Base-by-base conservation (phyloP, 768 basidiomycete species). In the Holtermannia corniformis region DNA sequence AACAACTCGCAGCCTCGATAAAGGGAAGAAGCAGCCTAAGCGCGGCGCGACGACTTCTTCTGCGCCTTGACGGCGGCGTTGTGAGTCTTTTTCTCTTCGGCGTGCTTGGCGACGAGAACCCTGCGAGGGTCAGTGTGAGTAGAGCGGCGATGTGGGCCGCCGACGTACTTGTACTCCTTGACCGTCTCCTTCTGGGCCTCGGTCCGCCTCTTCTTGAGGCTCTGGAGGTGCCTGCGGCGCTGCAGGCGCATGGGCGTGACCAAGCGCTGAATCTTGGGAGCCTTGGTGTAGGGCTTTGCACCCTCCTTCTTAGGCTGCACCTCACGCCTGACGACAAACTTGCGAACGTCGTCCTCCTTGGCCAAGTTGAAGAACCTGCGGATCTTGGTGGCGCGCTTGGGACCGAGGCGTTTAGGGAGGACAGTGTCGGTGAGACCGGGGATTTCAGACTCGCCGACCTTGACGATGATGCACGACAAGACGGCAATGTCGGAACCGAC, bases 301-400 rank as follows among this genome's bases (percentile, higher is more conserved):
- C 73, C 75, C 66, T 74, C 72, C 80, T 93, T 95, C 84, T 92
- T 95, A 68, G 78, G 62, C 75, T 76, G 83, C 43, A 97, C 89
- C 77, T 95, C 91, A 63, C 92, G 78, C 65, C 90, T 78, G 65
- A 96, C 56, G 61, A 95, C 92, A 74, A 93, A 96, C 77, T 95
- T 92, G 77, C 88, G 82, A 55, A 99, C 93, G 77, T 97, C 93
- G 70, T 99, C 93, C 68, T 92, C 85, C 81, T 97, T 96, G 77
- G 80, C 79, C 72, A 96, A 78, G 80, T 93, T 93, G 81, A 99
- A 97, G 82, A 97, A 95, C 71, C 76, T 81, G 74, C 91, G 81
- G 76, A 99, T 96, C 82, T 92, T 93, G 57, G 89, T 90, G 55
- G 91, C 91, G 65, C 91, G 78, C 85, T 97, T 96, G 70, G 93